A percentile compares a stretch with the other conserved stretches of the same genome.
Conservation (phyloP, 768 basidiomycete species). For the Trametes cubensis region DNA sequence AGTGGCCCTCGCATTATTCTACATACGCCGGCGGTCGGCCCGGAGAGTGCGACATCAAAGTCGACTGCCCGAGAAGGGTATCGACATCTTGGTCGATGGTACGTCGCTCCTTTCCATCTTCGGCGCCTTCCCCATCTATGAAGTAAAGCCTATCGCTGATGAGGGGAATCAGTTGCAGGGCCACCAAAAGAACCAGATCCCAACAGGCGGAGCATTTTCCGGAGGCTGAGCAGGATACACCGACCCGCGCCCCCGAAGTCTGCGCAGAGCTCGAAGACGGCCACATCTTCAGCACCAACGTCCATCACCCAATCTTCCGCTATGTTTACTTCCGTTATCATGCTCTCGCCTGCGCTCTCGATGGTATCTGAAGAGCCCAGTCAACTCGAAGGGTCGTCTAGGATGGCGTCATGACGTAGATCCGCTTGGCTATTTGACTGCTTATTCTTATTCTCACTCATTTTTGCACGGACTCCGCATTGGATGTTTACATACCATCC, state of each 20-base stretch:
- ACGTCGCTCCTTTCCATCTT: background rate
- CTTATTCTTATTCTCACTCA: too few relatives aligned
- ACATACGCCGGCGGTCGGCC: slow-evolving; percentile 10
- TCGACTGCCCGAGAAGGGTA: slow-evolving; percentile 14
- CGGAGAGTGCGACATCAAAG: slow-evolving; percentile 11
- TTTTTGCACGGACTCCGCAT: too few relatives aligned
- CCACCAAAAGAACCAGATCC: background rate
- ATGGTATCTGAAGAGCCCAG: slow-evolving; percentile 23
- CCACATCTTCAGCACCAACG: slow-evolving; percentile 22
- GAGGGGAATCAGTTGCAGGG: background rate
- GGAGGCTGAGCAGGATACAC: slow-evolving; percentile 18
- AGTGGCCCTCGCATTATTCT: background rate
- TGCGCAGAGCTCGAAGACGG: slow-evolving; percentile 23
- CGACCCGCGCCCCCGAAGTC: slow-evolving; percentile 17
- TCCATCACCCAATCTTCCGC: slow-evolving; percentile 22
- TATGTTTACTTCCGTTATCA: slow-evolving; percentile 27
- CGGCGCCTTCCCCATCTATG: background rate
- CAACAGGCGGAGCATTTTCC: background rate
- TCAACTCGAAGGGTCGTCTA: background rate
- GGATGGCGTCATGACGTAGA: background rate
- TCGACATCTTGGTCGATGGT: slow-evolving; percentile 16
- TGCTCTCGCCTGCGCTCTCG: slow-evolving; percentile 26
- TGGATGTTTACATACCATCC: too few relatives aligned
- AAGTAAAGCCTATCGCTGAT: too few relatives aligned
- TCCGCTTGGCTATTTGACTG: too few relatives aligned